Conservation (phyloP, 345 rosid species). For the Orychophragmus violaceus region DNA sequence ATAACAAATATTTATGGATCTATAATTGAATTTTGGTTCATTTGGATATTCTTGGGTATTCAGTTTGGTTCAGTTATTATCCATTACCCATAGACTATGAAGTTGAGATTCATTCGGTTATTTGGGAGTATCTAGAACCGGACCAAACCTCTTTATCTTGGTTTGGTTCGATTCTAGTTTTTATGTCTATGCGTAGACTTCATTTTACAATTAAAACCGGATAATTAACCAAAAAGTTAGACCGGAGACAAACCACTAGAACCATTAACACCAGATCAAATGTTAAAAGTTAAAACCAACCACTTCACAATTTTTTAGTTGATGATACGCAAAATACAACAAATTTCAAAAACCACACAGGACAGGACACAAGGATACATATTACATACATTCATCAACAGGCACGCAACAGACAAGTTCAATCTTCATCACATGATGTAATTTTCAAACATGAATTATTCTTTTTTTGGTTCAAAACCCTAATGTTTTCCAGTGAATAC, state of each 20-base stretch:
- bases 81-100: no score
- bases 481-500: constrained; percentile 15
- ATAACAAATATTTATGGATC: no score
- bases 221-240: background rate
- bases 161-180: no score
- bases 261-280: background rate
- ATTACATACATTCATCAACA: background rate
- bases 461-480: background rate
- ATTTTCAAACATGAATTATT: background rate
- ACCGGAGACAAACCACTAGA: constrained; percentile 1
- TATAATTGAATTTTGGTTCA: no score
- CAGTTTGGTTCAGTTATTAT: no score
- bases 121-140: no score
- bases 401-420: background rate
- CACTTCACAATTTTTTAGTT: background rate
- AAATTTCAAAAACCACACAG: constrained; percentile 3
- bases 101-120: no score
- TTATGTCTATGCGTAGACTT: no score
- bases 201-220: background rate
- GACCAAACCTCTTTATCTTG: no score
- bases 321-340: constrained; percentile 1
- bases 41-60: no score
- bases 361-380: background rate
- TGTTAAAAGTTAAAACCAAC: background rate
- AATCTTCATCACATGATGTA: constrained; percentile 7